phyloP scores from a whole-genome alignment of 305 asterid genomes.

The Fraxinus nigra region DNA sequence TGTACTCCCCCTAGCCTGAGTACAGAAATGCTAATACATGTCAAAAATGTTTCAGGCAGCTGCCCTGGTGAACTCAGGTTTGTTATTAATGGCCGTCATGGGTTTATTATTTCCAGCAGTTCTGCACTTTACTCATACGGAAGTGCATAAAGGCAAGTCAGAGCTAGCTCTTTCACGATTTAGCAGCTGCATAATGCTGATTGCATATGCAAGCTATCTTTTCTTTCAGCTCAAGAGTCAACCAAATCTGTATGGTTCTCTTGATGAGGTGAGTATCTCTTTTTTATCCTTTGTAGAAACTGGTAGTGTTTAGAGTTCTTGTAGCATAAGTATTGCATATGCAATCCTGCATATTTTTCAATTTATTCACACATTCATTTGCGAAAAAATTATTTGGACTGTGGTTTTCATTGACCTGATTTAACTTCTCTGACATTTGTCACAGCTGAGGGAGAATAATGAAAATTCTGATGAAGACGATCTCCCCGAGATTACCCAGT shows the following conservation, averaged over 20 bases:
- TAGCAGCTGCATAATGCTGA: constrained; percentile 91
- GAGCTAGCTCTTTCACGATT: constrained; percentile 94
- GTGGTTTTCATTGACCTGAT: constrained; percentile 1
- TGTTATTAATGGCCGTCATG: constrained; percentile 97
- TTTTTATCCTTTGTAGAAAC: constrained; percentile 1
- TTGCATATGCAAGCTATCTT: constrained; percentile 93
- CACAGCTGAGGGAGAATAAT: constrained; percentile 53
- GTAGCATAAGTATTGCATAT: neutral
- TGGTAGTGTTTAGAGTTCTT: neutral
- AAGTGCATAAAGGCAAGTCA: constrained; percentile 79
- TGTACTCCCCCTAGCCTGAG: constrained; percentile 1
- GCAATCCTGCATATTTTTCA: neutral
- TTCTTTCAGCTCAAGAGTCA: constrained; percentile 94
- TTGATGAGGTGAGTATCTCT: constrained; percentile 52
- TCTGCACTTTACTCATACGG: constrained; percentile 89
- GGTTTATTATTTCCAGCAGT: constrained; percentile 92
- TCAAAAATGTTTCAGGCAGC: constrained; percentile 57
- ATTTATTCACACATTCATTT: neutral
- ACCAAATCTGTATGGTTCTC: constrained; percentile 44
- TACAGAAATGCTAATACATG: constrained; percentile 28
- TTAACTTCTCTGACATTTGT: constrained; percentile 3
- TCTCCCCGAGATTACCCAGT: constrained; percentile 69
- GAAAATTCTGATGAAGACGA: constrained; percentile 61
- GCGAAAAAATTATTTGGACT: neutral
- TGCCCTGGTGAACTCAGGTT: constrained; percentile 89